A percentile compares a stretch with the other conserved stretches of the same genome.
These are phyloP conservation scores for Scutellaria barbata DNA, from an alignment of 257 asterid species.

Conservation along the genomic window DNA sequence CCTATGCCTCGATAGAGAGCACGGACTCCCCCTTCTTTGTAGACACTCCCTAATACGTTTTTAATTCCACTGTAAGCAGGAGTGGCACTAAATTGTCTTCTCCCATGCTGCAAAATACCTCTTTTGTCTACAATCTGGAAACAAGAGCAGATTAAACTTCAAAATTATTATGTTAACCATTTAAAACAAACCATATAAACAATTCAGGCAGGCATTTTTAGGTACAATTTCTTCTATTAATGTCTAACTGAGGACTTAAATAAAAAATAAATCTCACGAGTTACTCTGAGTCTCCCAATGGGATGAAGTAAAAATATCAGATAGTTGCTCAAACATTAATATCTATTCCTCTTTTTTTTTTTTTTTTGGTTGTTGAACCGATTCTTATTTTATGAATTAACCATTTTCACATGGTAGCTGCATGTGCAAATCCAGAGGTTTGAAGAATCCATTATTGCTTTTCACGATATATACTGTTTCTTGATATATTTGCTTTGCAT, in stretches of 20 bases:
- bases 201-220: neutral
- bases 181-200: neutral
- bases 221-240: neutral
- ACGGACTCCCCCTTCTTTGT: conserved; percentile 82
- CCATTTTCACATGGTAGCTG: neutral
- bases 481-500: neutral
- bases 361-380: neutral
- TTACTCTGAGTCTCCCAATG: conserved; percentile 1
- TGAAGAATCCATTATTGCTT: neutral
- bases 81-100: conserved; percentile 43
- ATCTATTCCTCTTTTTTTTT: neutral
- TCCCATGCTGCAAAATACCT: conserved; percentile 46
- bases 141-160: neutral
- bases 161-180: neutral
- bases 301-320: neutral
- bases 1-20: conserved; percentile 96
- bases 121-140: conserved; percentile 65
- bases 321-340: neutral
- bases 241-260: neutral
- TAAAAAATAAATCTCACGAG: neutral
- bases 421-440: conserved; percentile 10
- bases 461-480: neutral
- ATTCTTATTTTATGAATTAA: neutral
- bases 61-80: conserved; percentile 73
- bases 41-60: conserved; percentile 75